Evolutionary conservation across 768 basidiomycete species (phyloP).

Genomic region (Royoungia palumana): DNA sequence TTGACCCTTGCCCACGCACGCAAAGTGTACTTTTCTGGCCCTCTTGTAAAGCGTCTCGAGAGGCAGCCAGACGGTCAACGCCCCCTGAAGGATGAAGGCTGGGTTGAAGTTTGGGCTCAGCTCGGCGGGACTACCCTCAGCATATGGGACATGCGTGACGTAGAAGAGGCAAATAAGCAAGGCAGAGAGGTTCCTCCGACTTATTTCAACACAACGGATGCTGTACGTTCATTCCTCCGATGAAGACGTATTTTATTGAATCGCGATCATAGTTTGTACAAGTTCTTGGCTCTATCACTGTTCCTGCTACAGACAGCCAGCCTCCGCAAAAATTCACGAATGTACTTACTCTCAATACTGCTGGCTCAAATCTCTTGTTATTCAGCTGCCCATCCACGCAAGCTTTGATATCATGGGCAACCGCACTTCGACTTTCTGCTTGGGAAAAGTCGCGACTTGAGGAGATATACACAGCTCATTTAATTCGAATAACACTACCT

Average conservation of each 20-base stretch:
- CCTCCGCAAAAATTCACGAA: conserved; percentile 63
- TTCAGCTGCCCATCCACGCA: conserved; percentile 79
- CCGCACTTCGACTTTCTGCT: conserved; percentile 81
- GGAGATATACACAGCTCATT: conserved; percentile 96
- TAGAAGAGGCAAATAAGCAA: conserved; percentile 77
- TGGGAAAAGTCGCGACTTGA: conserved; percentile 96
- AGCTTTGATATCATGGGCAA: conserved; percentile 83
- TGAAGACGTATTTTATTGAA: conserved; percentile 1
- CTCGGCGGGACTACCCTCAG: conserved; percentile 86
- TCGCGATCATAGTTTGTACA: conserved; percentile 59
- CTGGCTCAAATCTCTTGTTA: conserved; percentile 83
- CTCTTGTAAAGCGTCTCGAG: conserved; percentile 72
- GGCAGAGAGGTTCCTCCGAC: conserved; percentile 82
- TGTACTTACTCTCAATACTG: conserved; percentile 90
- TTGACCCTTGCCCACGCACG: conserved; percentile 73
- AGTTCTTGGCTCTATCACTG: conserved; percentile 71
- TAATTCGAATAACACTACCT: conserved; percentile 74
- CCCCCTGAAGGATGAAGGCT: conserved; percentile 69
- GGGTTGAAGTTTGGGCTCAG: conserved; percentile 88
- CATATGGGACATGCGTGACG: conserved; percentile 87
- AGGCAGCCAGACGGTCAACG: conserved; percentile 72
- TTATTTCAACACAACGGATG: conserved; percentile 86
- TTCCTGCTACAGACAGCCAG: conserved; percentile 47
- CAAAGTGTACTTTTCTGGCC: conserved; percentile 87
- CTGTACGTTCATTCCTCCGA: conserved; percentile 48